These are phyloP conservation scores for Hanseniaspora thailandica DNA, from an alignment of 805 yeast species.

Conservation along the genomic window DNA sequence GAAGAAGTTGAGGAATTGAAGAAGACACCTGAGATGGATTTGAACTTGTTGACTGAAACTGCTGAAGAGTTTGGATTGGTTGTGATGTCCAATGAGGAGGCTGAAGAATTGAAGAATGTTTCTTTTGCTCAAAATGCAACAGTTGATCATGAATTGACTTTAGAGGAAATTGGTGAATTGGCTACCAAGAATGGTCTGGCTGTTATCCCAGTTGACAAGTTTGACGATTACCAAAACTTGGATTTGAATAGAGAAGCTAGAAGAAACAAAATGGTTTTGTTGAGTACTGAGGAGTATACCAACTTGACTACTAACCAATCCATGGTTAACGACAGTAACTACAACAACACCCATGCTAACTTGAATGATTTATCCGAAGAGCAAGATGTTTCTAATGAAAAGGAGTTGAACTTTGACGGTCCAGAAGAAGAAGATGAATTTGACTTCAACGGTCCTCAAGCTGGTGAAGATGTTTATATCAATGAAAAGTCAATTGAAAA, in stretches of 20 bases:
- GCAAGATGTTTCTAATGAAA: no score
- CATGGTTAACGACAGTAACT: neutral
- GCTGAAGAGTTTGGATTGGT: constrained; percentile 13
- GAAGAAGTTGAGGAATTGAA: neutral
- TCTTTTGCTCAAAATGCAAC: neutral
- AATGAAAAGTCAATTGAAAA: neutral
- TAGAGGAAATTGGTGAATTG: neutral
- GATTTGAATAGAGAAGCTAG: constrained; percentile 6
- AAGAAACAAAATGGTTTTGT: neutral
- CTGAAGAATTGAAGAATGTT: constrained; percentile 9
- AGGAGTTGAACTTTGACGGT: no score
- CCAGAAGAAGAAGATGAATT: neutral
- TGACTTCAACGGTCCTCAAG: constrained; percentile 10
- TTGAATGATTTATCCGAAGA: neutral
- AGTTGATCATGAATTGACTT: constrained; percentile 14
- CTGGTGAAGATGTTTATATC: neutral
- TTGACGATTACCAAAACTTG: constrained; percentile 1
- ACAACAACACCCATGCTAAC: neutral
- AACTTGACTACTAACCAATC: neutral
- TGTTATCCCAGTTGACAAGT: constrained; percentile 13
- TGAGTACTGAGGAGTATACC: neutral
- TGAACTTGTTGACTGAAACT: constrained; percentile 3
- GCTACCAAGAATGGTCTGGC: constrained; percentile 9
- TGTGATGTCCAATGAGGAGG: constrained; percentile 16
- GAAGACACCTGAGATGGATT: neutral